A percentile compares a stretch with the other conserved stretches of the same genome.
These are phyloP conservation scores for Collariella sp. DNA, from an alignment of 495 filamentous ascomycete genomes.

Conservation along the genomic window DNA sequence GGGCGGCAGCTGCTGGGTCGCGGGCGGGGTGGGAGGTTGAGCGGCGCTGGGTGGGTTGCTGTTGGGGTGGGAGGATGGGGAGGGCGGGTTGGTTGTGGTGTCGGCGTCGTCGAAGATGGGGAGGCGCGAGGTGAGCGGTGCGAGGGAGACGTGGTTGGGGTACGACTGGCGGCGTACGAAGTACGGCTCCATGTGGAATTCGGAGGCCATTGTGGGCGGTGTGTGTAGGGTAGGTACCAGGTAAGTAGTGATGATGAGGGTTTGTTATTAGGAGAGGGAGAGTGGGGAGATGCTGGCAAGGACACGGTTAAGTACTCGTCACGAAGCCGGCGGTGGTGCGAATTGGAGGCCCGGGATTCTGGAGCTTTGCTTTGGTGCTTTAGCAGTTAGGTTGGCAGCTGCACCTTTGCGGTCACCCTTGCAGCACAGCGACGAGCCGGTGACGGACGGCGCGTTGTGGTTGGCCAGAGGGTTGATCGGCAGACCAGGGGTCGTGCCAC, in stretches of 20 bases:
- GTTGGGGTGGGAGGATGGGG: conserved; percentile 48
- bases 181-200: neutral
- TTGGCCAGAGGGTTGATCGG: neutral
- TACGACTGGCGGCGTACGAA: conserved; percentile 19
- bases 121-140: conserved; percentile 58
- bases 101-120: conserved; percentile 49
- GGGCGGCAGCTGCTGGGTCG: conserved; percentile 22
- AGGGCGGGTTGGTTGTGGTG: conserved; percentile 27
- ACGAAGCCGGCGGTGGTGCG: neutral
- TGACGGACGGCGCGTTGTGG: neutral
- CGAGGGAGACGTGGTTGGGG: conserved; percentile 49
- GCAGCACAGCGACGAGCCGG: neutral
- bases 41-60: conserved; percentile 42
- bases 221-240: neutral
- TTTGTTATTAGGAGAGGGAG: neutral
- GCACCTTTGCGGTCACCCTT: neutral
- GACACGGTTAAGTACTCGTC: conserved; percentile 3
- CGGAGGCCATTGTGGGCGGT: conserved; percentile 34
- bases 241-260: neutral
- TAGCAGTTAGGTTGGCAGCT: neutral
- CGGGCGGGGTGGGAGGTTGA: conserved; percentile 30
- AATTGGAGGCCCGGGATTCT: neutral
- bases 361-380: neutral
- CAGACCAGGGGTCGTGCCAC: neutral
- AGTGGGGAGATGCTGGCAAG: neutral